These are phyloP conservation scores for Calycina herbarum DNA, from an alignment of 2,329 filamentous ascomycete genomes.

Conservation along the genomic window DNA sequence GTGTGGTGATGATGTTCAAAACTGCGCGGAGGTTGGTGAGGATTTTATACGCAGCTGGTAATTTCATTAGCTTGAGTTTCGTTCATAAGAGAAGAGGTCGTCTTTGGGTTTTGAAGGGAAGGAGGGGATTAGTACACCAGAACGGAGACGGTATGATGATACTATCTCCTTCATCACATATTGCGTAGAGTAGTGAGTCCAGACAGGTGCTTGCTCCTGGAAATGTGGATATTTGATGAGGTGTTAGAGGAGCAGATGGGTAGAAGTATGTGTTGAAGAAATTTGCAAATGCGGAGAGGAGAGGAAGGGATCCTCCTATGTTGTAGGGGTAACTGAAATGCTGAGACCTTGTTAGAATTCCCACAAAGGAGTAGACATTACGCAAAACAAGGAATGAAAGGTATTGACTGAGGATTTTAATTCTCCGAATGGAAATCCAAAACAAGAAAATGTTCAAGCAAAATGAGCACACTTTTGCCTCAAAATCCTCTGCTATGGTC, in stretches of 20 bases:
- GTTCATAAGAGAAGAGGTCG: no score
- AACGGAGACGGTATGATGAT: background rate
- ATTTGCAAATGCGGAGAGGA: background rate
- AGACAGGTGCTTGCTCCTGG: background rate
- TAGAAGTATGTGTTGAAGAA: constrained; percentile 4
- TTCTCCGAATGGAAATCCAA: background rate
- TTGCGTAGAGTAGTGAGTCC: background rate
- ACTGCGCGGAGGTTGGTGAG: background rate
- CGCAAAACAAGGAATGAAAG: no score
- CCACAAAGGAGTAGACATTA: background rate
- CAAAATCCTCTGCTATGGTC: background rate
- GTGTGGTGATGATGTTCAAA: background rate
- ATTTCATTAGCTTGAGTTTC: no score
- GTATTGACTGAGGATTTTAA: background rate
- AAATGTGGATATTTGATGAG: background rate
- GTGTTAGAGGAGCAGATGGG: background rate
- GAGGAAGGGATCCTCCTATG: background rate
- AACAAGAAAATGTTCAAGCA: background rate
- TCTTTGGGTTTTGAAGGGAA: no score
- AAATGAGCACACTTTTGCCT: background rate
- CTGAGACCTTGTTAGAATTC: background rate
- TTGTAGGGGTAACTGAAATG: background rate
- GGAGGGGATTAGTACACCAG: background rate
- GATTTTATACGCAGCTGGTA: background rate
- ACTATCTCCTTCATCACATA: constrained; percentile 2